These are phyloP conservation scores for Daedalea quercina DNA, from an alignment of 768 basidiomycete species.

Conservation along the genomic window DNA sequence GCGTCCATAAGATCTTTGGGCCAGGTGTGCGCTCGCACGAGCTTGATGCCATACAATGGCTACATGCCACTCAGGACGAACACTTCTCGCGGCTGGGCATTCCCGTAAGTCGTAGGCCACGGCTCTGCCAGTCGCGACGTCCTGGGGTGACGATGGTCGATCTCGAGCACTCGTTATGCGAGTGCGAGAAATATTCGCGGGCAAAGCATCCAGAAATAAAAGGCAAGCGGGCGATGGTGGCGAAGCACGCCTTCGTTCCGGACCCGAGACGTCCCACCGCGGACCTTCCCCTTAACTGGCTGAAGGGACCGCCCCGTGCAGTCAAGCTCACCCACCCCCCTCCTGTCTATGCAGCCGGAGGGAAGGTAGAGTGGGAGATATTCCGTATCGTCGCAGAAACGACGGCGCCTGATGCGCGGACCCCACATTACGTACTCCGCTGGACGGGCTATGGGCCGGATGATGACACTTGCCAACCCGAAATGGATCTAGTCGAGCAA, in stretches of 20 bases:
- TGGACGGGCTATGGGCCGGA: constrained; percentile 24
- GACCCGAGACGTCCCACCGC: constrained; percentile 17
- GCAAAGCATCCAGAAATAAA: constrained; percentile 41
- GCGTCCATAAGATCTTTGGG: constrained; percentile 66
- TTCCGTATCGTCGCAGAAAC: constrained; percentile 25
- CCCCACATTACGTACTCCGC: constrained; percentile 19
- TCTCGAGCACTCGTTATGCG: constrained; percentile 74
- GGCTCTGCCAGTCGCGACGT: constrained; percentile 11
- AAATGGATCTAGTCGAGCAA: constrained; percentile 15
- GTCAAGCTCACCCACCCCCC: constrained; percentile 7
- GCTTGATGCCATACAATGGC: constrained; percentile 55
- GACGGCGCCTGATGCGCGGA: not conserved
- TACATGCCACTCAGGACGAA: constrained; percentile 49
- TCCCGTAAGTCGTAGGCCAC: constrained; percentile 17
- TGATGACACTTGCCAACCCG: constrained; percentile 21
- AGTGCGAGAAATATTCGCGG: constrained; percentile 73
- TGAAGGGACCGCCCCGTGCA: constrained; percentile 1
- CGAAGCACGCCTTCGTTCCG: constrained; percentile 11
- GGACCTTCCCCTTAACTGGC: constrained; percentile 21
- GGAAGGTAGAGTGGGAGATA: constrained; percentile 19
- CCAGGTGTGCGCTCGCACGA: constrained; percentile 34
- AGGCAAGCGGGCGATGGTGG: constrained; percentile 29
- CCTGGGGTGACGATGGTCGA: constrained; percentile 53
- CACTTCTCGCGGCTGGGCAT: constrained; percentile 56
- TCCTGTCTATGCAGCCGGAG: constrained; percentile 13